A percentile compares a stretch with the other conserved stretches of the same genome.
These are phyloP conservation scores for Alnus rubra DNA, from an alignment of 306 rosid species.

Conservation along the genomic window DNA sequence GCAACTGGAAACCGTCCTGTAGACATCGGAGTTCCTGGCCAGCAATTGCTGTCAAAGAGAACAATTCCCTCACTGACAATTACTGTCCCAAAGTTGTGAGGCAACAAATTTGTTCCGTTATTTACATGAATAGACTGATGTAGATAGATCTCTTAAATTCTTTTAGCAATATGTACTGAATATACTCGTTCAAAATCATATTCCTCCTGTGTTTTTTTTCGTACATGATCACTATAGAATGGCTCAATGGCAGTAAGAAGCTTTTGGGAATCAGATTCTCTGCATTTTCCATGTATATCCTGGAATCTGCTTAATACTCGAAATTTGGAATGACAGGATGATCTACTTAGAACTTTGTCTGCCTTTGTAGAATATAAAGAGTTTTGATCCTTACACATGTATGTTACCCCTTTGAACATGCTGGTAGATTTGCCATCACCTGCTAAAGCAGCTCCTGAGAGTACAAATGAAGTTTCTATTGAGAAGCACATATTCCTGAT, in stretches of 20 bases:
- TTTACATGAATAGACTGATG: background rate
- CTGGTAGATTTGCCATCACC: too few relatives aligned
- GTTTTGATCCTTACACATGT: slow-evolving; percentile 72
- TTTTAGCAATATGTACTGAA: background rate
- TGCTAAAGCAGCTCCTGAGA: slow-evolving; percentile 65
- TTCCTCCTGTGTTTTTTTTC: background rate
- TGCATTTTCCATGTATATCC: background rate
- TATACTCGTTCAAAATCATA: background rate
- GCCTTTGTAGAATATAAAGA: too few relatives aligned
- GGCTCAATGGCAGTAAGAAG: background rate
- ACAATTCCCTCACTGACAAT: slow-evolving; percentile 7
- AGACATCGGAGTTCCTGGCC: slow-evolving; percentile 2
- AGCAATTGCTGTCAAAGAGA: background rate
- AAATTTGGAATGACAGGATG: background rate
- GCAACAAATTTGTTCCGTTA: background rate
- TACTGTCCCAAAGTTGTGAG: background rate
- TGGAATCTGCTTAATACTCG: too few relatives aligned
- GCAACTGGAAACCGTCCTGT: background rate
- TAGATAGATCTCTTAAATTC: background rate
- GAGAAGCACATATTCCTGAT: slow-evolving; percentile 62
- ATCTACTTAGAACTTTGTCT: background rate
- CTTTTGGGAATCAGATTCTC: background rate
- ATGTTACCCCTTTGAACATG: slow-evolving; percentile 77
- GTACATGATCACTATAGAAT: background rate
- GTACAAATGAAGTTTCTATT: slow-evolving; percentile 55